Conservation (phyloP, 2,329 filamentous ascomycete species). For the Cadophora luteo-olivacea region DNA sequence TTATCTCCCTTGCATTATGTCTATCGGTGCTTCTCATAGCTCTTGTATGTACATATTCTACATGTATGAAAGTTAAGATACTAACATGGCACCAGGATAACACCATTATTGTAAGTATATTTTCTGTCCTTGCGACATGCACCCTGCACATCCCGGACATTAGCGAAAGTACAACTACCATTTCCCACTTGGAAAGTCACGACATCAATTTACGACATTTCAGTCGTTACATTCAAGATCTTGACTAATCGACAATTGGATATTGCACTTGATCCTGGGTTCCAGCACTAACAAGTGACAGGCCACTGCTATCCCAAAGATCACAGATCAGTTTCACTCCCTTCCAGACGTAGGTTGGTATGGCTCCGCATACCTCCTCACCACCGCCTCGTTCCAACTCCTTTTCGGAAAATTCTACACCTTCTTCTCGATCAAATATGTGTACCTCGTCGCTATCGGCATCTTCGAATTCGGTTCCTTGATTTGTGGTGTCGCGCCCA, state of each 20-base stretch:
- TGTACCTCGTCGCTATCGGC: slow-evolving; percentile 40
- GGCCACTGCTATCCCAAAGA: slow-evolving; percentile 49
- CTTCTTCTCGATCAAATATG: slow-evolving; percentile 44
- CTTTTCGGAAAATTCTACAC: slow-evolving; percentile 45
- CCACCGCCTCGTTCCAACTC: slow-evolving; percentile 44
- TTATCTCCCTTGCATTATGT: slow-evolving; percentile 41
- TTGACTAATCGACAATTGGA: background rate
- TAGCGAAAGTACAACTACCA: background rate
- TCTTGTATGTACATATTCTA: slow-evolving; percentile 20
- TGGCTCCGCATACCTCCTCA: slow-evolving; percentile 49
- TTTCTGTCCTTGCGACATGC: background rate
- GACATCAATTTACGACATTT: background rate
- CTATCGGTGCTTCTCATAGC: slow-evolving; percentile 42
- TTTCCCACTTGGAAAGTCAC: background rate
- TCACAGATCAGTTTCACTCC: slow-evolving; percentile 48
- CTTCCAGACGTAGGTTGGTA: slow-evolving; percentile 55
- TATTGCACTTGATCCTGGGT: slow-evolving; percentile 38
- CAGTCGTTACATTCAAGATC: background rate
- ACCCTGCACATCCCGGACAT: background rate
- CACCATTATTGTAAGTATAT: slow-evolving; percentile 27
- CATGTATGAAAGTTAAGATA: background rate
- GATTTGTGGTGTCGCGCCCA: slow-evolving; percentile 42
- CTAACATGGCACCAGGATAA: slow-evolving; percentile 9
- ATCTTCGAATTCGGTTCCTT: slow-evolving; percentile 44
- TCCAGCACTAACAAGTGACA: slow-evolving; percentile 31